Percentiles rank a stretch among this genome's conserved stretches.
These are phyloP conservation scores for Hyaloscypha hepaticicola DNA, from an alignment of 495 filamentous ascomycete genomes.

Conservation along the genomic window DNA sequence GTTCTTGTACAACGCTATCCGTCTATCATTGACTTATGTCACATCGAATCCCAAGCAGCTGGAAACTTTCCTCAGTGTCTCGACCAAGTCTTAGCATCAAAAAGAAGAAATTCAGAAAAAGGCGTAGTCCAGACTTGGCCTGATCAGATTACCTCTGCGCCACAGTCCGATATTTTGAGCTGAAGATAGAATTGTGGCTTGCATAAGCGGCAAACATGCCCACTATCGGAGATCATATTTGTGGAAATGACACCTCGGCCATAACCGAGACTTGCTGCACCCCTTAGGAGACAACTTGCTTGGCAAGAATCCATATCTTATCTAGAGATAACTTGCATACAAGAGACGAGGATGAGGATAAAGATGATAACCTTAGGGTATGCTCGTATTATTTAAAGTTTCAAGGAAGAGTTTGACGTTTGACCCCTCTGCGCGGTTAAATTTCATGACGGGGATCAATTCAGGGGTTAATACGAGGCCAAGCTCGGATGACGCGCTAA, in stretches of 20 bases:
- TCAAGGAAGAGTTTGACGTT: neutral
- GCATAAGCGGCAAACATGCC: neutral
- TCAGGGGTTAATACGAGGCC: conserved; percentile 7
- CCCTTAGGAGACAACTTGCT: neutral
- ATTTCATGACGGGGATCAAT: neutral
- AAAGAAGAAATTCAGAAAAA: no score
- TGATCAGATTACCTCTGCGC: neutral
- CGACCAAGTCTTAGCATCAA: no score
- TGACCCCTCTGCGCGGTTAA: neutral
- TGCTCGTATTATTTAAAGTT: neutral
- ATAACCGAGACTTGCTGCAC: neutral
- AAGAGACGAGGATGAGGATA: neutral
- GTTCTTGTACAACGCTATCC: no score
- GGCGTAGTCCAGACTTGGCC: neutral
- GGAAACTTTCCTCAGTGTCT: no score
- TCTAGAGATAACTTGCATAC: neutral
- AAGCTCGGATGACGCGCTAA: conserved; percentile 9
- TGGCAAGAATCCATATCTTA: neutral
- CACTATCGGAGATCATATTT: neutral
- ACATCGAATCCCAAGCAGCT: no score
- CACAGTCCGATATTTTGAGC: neutral
- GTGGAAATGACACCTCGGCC: neutral
- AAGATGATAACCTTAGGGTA: neutral
- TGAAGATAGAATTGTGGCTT: neutral
- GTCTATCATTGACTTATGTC: no score